Percentiles rank a stretch among this genome's conserved stretches.
Conservation (phyloP, 257 asterid genomes). For the Thymus quinquecostatus region DNA sequence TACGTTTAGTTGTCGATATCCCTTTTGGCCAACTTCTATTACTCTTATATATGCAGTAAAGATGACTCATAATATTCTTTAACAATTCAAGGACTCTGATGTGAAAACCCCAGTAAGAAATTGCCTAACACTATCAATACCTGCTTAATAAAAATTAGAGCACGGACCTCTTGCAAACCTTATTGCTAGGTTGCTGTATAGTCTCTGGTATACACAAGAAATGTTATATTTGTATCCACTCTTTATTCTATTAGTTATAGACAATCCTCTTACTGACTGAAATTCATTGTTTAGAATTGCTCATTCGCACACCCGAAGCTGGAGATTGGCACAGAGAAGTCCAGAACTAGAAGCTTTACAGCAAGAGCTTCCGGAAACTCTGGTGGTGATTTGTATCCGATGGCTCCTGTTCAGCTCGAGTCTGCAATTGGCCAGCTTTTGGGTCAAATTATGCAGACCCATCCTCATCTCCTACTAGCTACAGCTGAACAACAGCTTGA, state of each 20-base stretch:
- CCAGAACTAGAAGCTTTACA: conserved; percentile 49
- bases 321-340: conserved; percentile 52
- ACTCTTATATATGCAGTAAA: conserved; percentile 10
- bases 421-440: conserved; percentile 90
- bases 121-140: conserved; percentile 14
- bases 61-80: background rate
- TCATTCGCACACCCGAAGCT: conserved; percentile 56
- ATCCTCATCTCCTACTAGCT: conserved; percentile 77
- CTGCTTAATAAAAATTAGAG: background rate
- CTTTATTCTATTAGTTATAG: conserved; percentile 8
- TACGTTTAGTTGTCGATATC: background rate
- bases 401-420: conserved; percentile 81
- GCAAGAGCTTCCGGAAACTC: conserved; percentile 66
- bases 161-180: conserved; percentile 13
- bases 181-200: conserved; percentile 5
- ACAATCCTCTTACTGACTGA: conserved; percentile 24
- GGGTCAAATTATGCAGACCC: conserved; percentile 65
- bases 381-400: conserved; percentile 56
- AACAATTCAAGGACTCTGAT: conserved; percentile 1
- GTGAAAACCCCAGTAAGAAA: background rate
- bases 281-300: conserved; percentile 46
- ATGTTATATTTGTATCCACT: background rate
- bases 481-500: conserved; percentile 95
- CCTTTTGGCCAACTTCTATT: background rate
- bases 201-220: conserved; percentile 3